Conservation (phyloP, 2,329 filamentous ascomycete genomes). For the Arthroderma sp. region DNA sequence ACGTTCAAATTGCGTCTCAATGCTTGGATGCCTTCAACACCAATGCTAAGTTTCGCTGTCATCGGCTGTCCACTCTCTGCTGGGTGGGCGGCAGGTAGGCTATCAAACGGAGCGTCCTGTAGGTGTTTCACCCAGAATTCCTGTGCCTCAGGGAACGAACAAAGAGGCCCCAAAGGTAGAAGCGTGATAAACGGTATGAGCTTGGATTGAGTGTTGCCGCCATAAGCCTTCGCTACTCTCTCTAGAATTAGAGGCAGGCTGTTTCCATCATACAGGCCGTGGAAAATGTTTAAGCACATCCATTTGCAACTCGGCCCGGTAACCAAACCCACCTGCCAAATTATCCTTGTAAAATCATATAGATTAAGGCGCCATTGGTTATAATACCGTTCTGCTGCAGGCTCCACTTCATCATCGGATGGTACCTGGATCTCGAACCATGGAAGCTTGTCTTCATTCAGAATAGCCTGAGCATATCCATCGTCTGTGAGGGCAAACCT, state of each 20-base stretch:
- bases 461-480: constrained; percentile 61
- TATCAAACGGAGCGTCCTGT: constrained; percentile 17
- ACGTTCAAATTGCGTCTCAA: constrained; percentile 50
- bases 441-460: constrained; percentile 30
- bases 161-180: constrained; percentile 56
- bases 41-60: constrained; percentile 15
- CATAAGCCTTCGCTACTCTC: constrained; percentile 43
- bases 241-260: constrained; percentile 58
- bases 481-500: constrained; percentile 59
- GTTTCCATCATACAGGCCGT: constrained; percentile 74
- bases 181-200: constrained; percentile 52
- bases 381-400: constrained; percentile 25
- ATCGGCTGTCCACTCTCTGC: constrained; percentile 10
- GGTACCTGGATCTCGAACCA: constrained; percentile 32
- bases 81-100: constrained; percentile 15
- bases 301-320: constrained; percentile 18
- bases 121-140: constrained; percentile 58
- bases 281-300: constrained; percentile 61
- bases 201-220: constrained; percentile 14
- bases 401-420: constrained; percentile 19
- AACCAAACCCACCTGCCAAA: constrained; percentile 23
- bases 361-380: constrained; percentile 44
- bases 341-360: constrained; percentile 21
- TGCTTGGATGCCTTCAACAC: constrained; percentile 35
- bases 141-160: constrained; percentile 32